Evolutionary conservation across 139 green algal genomes (phyloP).

Genomic region (Marvania coccoides): DNA sequence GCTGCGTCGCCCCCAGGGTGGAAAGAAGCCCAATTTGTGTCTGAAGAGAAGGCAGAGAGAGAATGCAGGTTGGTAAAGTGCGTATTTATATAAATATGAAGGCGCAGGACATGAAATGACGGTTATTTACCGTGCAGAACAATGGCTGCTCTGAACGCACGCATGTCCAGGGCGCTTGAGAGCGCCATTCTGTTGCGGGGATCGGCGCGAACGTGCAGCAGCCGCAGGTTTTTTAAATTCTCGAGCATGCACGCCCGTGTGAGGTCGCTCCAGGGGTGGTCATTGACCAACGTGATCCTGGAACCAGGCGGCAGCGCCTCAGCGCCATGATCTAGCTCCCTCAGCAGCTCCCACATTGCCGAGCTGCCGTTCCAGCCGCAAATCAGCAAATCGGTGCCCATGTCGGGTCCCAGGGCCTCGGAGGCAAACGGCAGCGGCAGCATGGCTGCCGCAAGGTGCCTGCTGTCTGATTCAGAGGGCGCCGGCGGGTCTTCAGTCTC

Average conservation of each 20-base stretch:
- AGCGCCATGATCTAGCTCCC: slow-evolving; percentile 48
- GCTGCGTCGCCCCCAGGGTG: background rate
- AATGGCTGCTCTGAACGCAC: too few species aligned
- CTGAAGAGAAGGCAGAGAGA: background rate
- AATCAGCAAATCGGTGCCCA: slow-evolving; percentile 46
- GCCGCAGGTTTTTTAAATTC: background rate
- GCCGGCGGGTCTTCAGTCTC: too few species aligned
- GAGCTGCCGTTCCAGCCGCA: slow-evolving; percentile 38
- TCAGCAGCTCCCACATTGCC: slow-evolving; percentile 47
- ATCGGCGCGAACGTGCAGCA: slow-evolving; percentile 23
- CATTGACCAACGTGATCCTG: slow-evolving; percentile 46
- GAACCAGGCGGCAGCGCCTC: slow-evolving; percentile 31
- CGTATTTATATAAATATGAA: too few species aligned
- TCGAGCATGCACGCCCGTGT: background rate
- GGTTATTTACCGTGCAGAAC: too few species aligned
- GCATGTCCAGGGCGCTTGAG: background rate
- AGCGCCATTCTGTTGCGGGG: slow-evolving; percentile 7
- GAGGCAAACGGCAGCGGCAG: too few species aligned
- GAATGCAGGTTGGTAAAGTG: too few species aligned
- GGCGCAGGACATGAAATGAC: too few species aligned
- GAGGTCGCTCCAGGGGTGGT: slow-evolving; percentile 11
- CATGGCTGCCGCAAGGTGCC: too few species aligned
- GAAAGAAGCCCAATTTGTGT: background rate
- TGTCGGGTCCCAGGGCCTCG: too few species aligned
- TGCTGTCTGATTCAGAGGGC: too few species aligned